A percentile compares a stretch with the other conserved stretches of the same genome.
These are phyloP conservation scores for Coprinopsis strossmayeri DNA, from an alignment of 768 basidiomycete genomes.

Conservation along the genomic window DNA sequence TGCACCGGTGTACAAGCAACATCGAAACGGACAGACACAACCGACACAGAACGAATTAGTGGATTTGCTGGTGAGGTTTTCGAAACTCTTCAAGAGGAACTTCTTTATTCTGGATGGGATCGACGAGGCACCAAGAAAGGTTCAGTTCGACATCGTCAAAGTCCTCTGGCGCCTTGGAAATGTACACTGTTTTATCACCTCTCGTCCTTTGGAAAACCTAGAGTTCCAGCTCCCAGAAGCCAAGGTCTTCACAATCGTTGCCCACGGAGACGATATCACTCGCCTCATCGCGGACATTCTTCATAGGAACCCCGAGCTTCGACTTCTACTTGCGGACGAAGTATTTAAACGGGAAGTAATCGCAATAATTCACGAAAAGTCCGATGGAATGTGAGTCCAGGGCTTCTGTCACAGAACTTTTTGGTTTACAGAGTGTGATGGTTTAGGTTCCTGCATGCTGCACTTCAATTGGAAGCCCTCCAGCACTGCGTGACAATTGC, in stretches of 20 bases:
- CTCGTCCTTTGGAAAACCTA: background rate
- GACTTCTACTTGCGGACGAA: too few species aligned
- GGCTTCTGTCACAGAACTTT: background rate
- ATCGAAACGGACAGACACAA: background rate
- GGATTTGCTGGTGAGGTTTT: background rate
- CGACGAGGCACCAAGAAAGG: background rate
- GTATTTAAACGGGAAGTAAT: too few species aligned
- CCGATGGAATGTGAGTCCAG: slow-evolving; percentile 6
- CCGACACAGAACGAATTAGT: background rate
- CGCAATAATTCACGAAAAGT: background rate
- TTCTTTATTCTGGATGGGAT: slow-evolving; percentile 2
- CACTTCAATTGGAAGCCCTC: slow-evolving; percentile 3
- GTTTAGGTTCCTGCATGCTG: slow-evolving; percentile 3
- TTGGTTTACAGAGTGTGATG: background rate
- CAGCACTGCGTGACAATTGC: background rate
- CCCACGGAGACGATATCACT: background rate
- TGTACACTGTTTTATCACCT: background rate
- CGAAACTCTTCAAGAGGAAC: background rate
- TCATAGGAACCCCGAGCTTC: too few species aligned
- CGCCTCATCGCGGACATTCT: background rate
- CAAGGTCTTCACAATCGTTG: background rate
- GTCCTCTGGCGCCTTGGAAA: background rate
- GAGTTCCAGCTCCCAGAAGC: background rate
- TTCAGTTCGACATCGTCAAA: background rate
- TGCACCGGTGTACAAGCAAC: background rate